Base-by-base conservation (phyloP, 345 rosid species). In the Zanthoxylum bungeanum region DNA sequence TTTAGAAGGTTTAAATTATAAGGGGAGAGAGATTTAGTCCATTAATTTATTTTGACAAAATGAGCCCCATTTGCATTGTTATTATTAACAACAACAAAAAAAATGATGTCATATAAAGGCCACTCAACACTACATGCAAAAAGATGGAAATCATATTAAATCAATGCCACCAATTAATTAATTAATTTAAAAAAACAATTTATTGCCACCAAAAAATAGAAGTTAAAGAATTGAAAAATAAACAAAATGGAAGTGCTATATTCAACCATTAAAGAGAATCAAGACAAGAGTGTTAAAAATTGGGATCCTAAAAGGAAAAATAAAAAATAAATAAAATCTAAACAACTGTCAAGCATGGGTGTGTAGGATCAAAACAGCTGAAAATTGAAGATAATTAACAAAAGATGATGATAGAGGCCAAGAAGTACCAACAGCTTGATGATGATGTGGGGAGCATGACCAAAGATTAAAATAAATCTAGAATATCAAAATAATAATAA, bases 291-390 rank as follows among this genome's bases (percentile, higher is more conserved):
- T 56, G 22, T 5, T 36, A 37, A 4, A n/a, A 31, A 47, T 30
- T 30, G 51, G 24, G 55, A 66, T 19, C 28, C 27, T 0, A 10
- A 34, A 36, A 36, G 2, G 21, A 0, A 12, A 22, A 22, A 59
- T 17, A 58, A 3, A 59, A 59, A 7, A 9, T 16, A 37, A 16
- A 61, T 5, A 36, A 36, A 21, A 61, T 52, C 33, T 6, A 51
- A 67, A 55, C 27, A 68, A 55, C 63, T 56, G 72, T 56, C 51
- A 56, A 5, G 72, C 72, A 68, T 37, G 53, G 53, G 71, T 30
- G 17, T 0, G 22, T 37, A 47, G 60, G 61, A 55, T 22, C 36
- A 36, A 68, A 39, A 55, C 30, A 25, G 51, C 14, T 7, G 52
- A 56, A 40, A 55, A 52, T 24, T 55, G 72, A 36, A 39, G 53